A percentile compares a stretch with the other conserved stretches of the same genome.
Evolutionary conservation across 164 flowering plant genomes (phyloP).

Genomic region (Warburgia ugandensis): DNA sequence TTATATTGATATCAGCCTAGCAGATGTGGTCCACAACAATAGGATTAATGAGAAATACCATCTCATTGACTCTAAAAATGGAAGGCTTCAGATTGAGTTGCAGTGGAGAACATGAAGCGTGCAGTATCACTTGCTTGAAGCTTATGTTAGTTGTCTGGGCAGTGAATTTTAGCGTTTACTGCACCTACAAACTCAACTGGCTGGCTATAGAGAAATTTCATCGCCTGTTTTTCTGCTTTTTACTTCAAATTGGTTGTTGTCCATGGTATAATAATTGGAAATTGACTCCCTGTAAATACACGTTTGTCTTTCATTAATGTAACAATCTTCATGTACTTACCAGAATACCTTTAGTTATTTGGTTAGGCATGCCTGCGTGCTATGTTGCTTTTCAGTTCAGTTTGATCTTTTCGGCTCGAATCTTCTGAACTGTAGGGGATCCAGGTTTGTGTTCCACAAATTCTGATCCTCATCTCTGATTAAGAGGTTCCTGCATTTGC

Average conservation of each 20-base stretch:
- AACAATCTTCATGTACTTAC: too few relatives aligned
- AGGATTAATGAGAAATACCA: slow-evolving; percentile 82
- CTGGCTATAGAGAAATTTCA: neutral
- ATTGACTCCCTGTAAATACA: slow-evolving; percentile 3
- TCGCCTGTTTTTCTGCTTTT: neutral
- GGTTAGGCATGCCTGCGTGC: too few relatives aligned
- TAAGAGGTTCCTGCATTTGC: too few relatives aligned
- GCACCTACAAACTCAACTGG: neutral
- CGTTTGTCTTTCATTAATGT: slow-evolving; percentile 1
- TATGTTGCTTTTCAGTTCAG: too few relatives aligned
- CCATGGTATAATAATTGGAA: slow-evolving; percentile 9
- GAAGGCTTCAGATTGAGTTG: slow-evolving; percentile 74
- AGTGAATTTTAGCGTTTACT: neutral
- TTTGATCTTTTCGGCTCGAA: too few relatives aligned
- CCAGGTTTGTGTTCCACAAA: too few relatives aligned
- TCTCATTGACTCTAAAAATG: slow-evolving; percentile 91
- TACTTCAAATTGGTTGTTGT: slow-evolving; percentile 5
- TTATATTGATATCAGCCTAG: slow-evolving; percentile 57
- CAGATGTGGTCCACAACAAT: slow-evolving; percentile 72
- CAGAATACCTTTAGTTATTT: too few relatives aligned
- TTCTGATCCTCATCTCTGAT: too few relatives aligned
- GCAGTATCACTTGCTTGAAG: neutral
- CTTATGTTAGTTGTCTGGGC: neutral
- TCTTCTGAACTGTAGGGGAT: too few relatives aligned
- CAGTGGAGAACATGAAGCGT: slow-evolving; percentile 72